Evolutionary conservation across 768 basidiomycete species (phyloP), one percentile per base, ranked within the genome.

Genomic region (Daedaleopsis nitida): DNA sequence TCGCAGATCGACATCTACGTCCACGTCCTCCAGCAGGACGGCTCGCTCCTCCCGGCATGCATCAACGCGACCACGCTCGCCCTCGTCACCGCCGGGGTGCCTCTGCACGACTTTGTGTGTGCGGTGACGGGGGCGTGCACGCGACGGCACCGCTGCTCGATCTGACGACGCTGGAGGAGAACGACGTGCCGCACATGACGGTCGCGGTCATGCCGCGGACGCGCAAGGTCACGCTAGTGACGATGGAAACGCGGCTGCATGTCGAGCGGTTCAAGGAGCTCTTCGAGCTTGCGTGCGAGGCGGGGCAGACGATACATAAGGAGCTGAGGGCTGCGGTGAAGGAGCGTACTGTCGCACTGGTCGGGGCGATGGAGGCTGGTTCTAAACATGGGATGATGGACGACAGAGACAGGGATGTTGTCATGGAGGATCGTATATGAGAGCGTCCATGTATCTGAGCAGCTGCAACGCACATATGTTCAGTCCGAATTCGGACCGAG

Each of bases 41-140:
- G 97, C 43, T 92, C 92, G 0, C 79, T 98, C 44, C 64, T 70
- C 38, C 66, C 66, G 38, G 87, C 96, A 6, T 90, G 93, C 65
- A 92, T 99, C 69, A 99, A 98, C 71, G 96, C 89, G 37, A 94
- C 95, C 4, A 97, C 95, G 7, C 83, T 99, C 44, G 94, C 96
- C 0, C 84, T 99, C 34, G 85, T 92, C 67, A 87, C 84, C 54
- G 94, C 96, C 6, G 97, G 97, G 1, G 89, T 99, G 23, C 91
- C 97, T 0, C 80, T 98, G 66, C 74, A 86, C 54, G 96, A 98
- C 77, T 94, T 96, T 71, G 87, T 97, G 56, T 93, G 92, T 60
- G 92, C 96, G 8, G 82, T 97, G 54, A 88, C 92, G 34, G 69
- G 67, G 96, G 94, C 9, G 89, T 95, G 44, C 89, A 96, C 72